Conservation (phyloP, 2,329 filamentous ascomycete genomes). For the Botrytis fabae region DNA sequence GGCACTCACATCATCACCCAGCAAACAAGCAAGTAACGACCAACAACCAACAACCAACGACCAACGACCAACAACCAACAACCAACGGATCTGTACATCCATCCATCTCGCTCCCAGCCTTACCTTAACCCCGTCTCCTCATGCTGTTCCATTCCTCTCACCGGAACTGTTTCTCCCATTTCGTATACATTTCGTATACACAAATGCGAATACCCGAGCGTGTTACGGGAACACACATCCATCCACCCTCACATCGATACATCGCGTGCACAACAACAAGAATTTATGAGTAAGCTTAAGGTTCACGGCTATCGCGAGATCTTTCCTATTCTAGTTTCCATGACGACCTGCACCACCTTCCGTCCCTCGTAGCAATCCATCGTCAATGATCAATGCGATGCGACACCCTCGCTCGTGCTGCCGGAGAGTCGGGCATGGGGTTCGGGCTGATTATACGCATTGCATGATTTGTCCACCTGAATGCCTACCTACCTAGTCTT, state of each 20-base stretch:
- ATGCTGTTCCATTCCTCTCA: neutral
- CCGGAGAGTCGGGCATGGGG: slow-evolving; percentile 12
- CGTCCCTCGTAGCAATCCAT: neutral
- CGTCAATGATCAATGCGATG: neutral
- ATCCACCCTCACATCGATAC: too few species aligned
- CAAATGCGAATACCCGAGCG: neutral
- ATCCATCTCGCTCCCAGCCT: neutral
- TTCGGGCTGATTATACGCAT: neutral
- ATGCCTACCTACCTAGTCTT: neutral
- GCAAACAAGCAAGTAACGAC: neutral
- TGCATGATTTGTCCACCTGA: neutral
- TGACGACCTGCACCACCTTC: neutral
- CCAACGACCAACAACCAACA: neutral
- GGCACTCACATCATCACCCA: neutral
- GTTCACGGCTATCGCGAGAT: neutral
- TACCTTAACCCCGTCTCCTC: neutral
- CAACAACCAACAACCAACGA: neutral
- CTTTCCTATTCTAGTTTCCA: neutral
- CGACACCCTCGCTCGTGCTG: neutral
- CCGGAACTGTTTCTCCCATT: neutral
- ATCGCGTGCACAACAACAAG: neutral
- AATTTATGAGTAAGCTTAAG: neutral
- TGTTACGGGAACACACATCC: too few species aligned
- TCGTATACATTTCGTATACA: neutral
- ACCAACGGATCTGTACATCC: neutral